A percentile compares a stretch with the other conserved stretches of the same genome.
These are phyloP conservation scores for Phialocephala sp. DNA, from an alignment of 2,329 filamentous ascomycete species.

Conservation along the genomic window DNA sequence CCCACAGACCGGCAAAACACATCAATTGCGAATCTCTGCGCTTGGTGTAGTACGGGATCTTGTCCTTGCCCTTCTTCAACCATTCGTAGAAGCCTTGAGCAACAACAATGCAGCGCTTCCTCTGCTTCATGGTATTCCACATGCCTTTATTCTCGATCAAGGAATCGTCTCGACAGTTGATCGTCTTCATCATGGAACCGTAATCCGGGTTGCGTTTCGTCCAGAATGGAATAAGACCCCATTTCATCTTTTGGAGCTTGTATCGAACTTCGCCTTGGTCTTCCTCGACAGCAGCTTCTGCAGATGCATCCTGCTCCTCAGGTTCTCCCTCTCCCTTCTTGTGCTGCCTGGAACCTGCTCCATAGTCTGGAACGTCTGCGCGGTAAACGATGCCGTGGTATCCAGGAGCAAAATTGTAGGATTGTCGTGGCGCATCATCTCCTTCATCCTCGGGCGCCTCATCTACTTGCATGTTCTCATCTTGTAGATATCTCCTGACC, in stretches of 20 bases:
- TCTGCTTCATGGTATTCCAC: slow-evolving; percentile 91
- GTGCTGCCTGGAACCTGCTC: slow-evolving; percentile 50
- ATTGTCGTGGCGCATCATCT: slow-evolving; percentile 64
- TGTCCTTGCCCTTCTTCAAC: slow-evolving; percentile 83
- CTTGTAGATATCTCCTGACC: slow-evolving; percentile 73
- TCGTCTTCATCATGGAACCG: slow-evolving; percentile 79
- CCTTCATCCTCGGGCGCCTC: slow-evolving; percentile 75
- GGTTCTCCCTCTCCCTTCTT: slow-evolving; percentile 35
- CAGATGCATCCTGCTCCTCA: slow-evolving; percentile 31
- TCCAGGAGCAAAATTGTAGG: slow-evolving; percentile 92
- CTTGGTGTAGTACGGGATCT: slow-evolving; percentile 83
- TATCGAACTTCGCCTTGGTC: slow-evolving; percentile 58
- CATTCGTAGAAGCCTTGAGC: slow-evolving; percentile 97
- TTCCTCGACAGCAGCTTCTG: slow-evolving; percentile 28
- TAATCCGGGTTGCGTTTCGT: slow-evolving; percentile 84
- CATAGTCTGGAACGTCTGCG: slow-evolving; percentile 69
- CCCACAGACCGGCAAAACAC: slow-evolving; percentile 92
- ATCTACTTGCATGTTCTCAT: slow-evolving; percentile 75
- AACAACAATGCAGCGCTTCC: slow-evolving; percentile 85
- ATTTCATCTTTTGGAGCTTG: slow-evolving; percentile 92
- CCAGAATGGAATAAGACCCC: slow-evolving; percentile 95
- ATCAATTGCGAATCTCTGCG: slow-evolving; percentile 79
- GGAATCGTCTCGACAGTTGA: slow-evolving; percentile 94
- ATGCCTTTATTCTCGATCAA: slow-evolving; percentile 77
- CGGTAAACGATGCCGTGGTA: slow-evolving; percentile 86